Evolutionary conservation across 805 yeast species (phyloP), one percentile per base, ranked within the genome.

Genomic region (Isabelozyma rhagii): DNA sequence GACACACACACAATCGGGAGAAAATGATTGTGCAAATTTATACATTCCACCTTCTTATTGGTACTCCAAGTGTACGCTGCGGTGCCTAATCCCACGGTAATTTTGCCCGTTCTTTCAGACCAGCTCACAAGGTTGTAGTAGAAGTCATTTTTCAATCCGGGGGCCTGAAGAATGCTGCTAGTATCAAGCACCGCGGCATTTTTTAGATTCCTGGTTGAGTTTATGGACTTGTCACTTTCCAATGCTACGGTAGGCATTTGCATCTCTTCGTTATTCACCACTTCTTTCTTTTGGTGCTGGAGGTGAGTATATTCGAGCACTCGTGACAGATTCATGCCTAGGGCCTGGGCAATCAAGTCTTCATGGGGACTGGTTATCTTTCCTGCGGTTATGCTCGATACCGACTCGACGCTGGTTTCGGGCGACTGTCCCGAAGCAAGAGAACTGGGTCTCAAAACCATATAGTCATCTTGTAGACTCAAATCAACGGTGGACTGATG

Each of bases 51-150:
- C 10, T 50, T 51, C 11, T 67, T 61, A 8, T 61, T 64, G 44
- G 77, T 81, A 10, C 79, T 75, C 94, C 96, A 89, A 29, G 83
- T 59, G 60, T 80, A 87, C 0, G 80, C 84, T 4, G 76, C 66
- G 3, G 71, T 58, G 0, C 82, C 84, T 31, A 89, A 68, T 0
- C 92, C 97, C 1, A 89, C 89, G 0, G 85, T 84, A 0, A 89
- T 68, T 21, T 69, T 71, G 41, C 74, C 74, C 1, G 81, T 66
- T 13, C 56, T 56, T 7, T 60, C 61, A 0, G 91, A 82, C 96
- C 96, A 89, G 5, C 89, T 79, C 0, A 89, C 78, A 48, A 87
- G 69, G 59, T 87, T 87, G 1, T 89, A 78, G 64, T 89, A 90
- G 60, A 84, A 89, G 62, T 90, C 96, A 63, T 88, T 85, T 52